Percentiles rank a stretch among this genome's conserved stretches.
Conservation (phyloP, 202 grass and related monocot species). For the Setaria viridis region DNA sequence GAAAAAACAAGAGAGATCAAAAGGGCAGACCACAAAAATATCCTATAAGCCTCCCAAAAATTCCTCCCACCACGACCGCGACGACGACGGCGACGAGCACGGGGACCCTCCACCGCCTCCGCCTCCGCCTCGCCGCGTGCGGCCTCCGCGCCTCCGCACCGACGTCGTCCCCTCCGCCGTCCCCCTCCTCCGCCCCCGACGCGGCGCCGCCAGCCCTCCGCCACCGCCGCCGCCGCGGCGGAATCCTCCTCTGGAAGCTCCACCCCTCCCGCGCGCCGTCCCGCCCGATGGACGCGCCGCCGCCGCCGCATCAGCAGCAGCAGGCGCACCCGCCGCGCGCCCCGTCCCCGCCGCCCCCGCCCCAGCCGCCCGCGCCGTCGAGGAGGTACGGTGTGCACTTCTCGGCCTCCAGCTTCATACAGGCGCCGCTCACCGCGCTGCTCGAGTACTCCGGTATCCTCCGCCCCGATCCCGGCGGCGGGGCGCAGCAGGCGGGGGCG, state of each 20-base stretch:
- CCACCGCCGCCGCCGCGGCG: constrained; percentile 33
- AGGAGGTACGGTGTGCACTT: constrained; percentile 88
- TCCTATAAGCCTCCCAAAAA: constrained; percentile 38
- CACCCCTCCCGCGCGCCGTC: neutral
- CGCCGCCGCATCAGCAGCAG: neutral
- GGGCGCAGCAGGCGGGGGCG: constrained; percentile 27
- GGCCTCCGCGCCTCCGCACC: constrained; percentile 16
- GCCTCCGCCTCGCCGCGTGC: constrained; percentile 50
- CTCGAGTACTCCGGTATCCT: constrained; percentile 92
- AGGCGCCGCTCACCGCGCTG: constrained; percentile 85
- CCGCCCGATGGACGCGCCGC: constrained; percentile 39
- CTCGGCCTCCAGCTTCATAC: constrained; percentile 87
- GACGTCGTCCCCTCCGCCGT: neutral
- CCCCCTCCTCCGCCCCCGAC: constrained; percentile 1
- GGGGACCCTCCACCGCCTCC: constrained; percentile 48
- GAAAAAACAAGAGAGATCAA: neutral
- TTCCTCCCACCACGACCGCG: constrained; percentile 44
- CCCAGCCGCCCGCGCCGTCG: constrained; percentile 42
- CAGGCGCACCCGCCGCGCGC: neutral
- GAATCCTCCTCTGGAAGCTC: constrained; percentile 44
- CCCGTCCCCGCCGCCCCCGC: neutral
- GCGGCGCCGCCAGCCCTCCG: constrained; percentile 31
- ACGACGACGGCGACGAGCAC: constrained; percentile 47
- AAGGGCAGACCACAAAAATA: constrained; percentile 41
- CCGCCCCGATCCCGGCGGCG: constrained; percentile 55